Evolutionary conservation across 2,329 filamentous ascomycete genomes (phyloP), one percentile per base, ranked within the genome.

Genomic region (Colletotrichum tofieldiae): DNA sequence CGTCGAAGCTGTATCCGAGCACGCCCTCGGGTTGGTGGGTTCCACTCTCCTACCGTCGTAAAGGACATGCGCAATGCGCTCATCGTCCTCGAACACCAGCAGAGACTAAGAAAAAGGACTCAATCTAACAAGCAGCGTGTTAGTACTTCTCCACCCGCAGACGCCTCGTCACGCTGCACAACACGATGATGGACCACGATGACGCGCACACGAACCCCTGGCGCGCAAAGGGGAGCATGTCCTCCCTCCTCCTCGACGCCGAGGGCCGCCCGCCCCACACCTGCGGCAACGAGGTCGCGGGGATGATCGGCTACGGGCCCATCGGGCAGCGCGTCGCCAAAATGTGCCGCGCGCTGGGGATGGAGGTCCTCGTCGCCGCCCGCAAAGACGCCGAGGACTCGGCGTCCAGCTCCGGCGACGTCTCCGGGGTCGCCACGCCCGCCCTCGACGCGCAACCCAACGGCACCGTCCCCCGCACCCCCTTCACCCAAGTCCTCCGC

Each of bases 221-320:
- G 75, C 71, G 73, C 39, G 56, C 58, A 23, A 74, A 51, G 20
- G 73, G 67, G 2, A 73, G 71, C 65, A 65, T 76, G 70, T 75
- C 72, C 1, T 73, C 67, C 1, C 58, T 73, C 5, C 73, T 76
- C 39, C 66, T 72, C 9, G 72, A 75, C 54, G 52, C 67, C 8
- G 72, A 75, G 3, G 75, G 73, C n/a, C 56, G 65, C 11, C 75
- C 75, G n/a, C 78, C 78, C n/a, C 71, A 74, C 16, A 74, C 75
- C n/a, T 79, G 78, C 58, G 63, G 65, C 29, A 75, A 77, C n/a
- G 78, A 79, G 62, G 76, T 76, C 5, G 76, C 75, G 8, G 77
- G 75, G 12, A 73, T 79, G 35, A 65, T 79, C n/a, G 78, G 78
- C 11, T 76, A 79, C 49, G 78, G 78, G 3, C 73, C 73, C 20